Percentiles rank a stretch among this genome's conserved stretches.
phyloP scores from a whole-genome alignment of 176 grass and related monocot genomes.

The Triticum turgidum region DNA sequence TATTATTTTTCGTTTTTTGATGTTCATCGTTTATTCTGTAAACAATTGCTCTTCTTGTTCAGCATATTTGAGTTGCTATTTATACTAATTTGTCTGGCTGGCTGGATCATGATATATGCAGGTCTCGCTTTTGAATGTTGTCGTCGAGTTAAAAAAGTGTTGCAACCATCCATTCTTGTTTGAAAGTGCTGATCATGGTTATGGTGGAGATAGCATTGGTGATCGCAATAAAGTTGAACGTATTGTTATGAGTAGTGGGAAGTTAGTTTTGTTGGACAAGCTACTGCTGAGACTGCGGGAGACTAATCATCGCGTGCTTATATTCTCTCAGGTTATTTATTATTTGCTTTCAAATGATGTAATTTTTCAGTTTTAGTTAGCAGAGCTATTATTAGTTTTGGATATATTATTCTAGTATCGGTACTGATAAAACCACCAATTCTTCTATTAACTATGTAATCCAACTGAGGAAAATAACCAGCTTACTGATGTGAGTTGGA shows the following conservation, averaged over 20 bases:
- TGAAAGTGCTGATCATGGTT: conserved; percentile 99
- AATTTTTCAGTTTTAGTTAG: background rate
- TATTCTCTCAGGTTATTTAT: conserved; percentile 89
- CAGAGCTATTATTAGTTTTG: conserved; percentile 7
- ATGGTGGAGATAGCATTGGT: conserved; percentile 87
- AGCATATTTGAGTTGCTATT: background rate
- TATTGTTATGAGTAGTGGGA: conserved; percentile 96
- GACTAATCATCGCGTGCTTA: conserved; percentile 96
- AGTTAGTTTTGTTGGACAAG: conserved; percentile 95
- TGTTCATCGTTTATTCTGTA: background rate
- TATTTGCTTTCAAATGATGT: conserved; percentile 10
- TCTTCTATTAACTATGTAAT: background rate
- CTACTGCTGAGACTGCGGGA: conserved; percentile 78
- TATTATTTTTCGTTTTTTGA: background rate
- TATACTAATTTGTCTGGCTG: conserved; percentile 18
- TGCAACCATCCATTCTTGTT: conserved; percentile 99
- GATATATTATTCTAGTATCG: background rate
- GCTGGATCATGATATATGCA: conserved; percentile 37
- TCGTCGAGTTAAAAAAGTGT: conserved; percentile 99
- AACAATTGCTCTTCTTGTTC: conserved; percentile 8
- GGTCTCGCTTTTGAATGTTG: conserved; percentile 97
- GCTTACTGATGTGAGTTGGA: background rate
- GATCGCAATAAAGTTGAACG: conserved; percentile 96
- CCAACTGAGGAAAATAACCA: background rate
- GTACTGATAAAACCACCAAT: background rate